Base-by-base conservation (phyloP, 2,329 filamentous ascomycete species). In the Botrytis tulipae region DNA sequence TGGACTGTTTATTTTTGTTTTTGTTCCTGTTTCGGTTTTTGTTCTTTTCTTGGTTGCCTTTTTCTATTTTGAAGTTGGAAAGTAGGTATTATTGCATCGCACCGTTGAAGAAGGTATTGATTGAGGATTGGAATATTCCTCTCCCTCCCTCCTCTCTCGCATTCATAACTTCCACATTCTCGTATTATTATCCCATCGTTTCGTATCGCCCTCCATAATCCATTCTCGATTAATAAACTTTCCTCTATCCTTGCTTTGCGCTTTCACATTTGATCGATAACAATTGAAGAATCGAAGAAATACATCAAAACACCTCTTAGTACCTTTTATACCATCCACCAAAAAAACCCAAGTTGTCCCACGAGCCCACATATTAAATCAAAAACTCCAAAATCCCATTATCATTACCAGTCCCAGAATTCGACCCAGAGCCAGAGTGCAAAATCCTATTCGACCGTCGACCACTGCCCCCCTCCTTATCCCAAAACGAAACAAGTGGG, bases 181-280 rank as follows among this genome's bases (percentile, higher is more conserved):
- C 60, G 60, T 62, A 62, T 62, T 25, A 51, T 51, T 14, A 25
- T 51, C 25, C 46, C 46, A 48, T 48, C 22, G 22, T 12, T 25
- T 59, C n/a, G n/a, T 59, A 59, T 62, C 25, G 25, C 25, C 60
- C 60, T 42, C 60, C n/a, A n/a, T n/a, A n/a, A n/a, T n/a, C n/a
- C 4, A 10, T 42, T 29, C 29, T 59, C 37, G 37, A 63, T 20
- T n/a, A 42, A 63, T 42, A 63, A 63, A 14, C 37, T 42, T 63
- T 63, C 14, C 8, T 18, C 37, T 29, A 63, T 42, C 60, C 60
- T 29, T 63, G 60, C 60, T 18, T 54, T 63, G 37, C 22, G 12
- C 37, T 42, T 62, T 62, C 35, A 62, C 37, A 61, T 40, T 40
- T n/a, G 35, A 61, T 42, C 60, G 60, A 63, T 63, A 63, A 63